phyloP scores from a whole-genome alignment of 495 filamentous ascomycete genomes.

The Penicillium canariense region DNA sequence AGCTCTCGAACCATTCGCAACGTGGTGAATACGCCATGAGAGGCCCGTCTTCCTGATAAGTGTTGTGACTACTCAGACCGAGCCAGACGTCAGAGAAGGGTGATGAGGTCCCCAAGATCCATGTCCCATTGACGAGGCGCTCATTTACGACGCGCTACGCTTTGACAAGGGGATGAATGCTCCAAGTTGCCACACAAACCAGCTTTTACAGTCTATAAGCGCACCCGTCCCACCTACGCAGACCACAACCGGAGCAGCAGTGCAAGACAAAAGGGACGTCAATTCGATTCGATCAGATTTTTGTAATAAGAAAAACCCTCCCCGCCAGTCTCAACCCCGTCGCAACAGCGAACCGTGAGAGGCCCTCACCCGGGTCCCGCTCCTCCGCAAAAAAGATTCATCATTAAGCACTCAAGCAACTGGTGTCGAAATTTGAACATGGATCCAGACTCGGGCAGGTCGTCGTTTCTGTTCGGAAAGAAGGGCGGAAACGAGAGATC shows the following conservation, averaged over 20 bases:
- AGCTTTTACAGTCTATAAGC: too few species aligned
- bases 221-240: background rate
- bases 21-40: too few species aligned
- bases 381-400: slow-evolving; percentile 3
- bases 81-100: too few species aligned
- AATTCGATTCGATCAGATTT: slow-evolving; percentile 36
- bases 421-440: background rate
- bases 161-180: too few species aligned
- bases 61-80: too few species aligned
- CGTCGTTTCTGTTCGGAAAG: slow-evolving; percentile 5
- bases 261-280: slow-evolving; percentile 26
- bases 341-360: slow-evolving; percentile 5
- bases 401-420: background rate
- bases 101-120: too few species aligned
- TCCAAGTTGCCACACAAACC: too few species aligned
- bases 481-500: background rate
- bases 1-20: too few species aligned
- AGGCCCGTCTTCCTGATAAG: too few species aligned
- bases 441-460: slow-evolving; percentile 1
- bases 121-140: too few species aligned
- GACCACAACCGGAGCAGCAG: background rate
- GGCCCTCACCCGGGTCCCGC: background rate
- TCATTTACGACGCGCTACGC: too few species aligned
- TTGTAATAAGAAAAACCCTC: slow-evolving; percentile 23
- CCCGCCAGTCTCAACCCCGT: slow-evolving; percentile 15